These are phyloP conservation scores for Mikania micrantha DNA, from an alignment of 129 eudicot genomes.

Conservation along the genomic window DNA sequence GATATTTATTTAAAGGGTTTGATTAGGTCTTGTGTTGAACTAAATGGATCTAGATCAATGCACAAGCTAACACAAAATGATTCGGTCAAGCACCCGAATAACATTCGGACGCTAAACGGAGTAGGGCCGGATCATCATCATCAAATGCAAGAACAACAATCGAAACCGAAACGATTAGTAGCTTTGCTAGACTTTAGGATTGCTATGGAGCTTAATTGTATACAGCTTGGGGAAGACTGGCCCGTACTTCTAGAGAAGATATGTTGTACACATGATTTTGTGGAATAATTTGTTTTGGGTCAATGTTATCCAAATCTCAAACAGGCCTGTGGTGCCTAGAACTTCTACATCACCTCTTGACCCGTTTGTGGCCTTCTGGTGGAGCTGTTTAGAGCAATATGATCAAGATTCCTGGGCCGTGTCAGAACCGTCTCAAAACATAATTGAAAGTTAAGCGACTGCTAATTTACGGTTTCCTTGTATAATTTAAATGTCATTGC, in stretches of 20 bases:
- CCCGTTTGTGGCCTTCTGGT: slow-evolving; percentile 16
- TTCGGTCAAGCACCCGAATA: slow-evolving; percentile 34
- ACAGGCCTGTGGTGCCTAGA: slow-evolving; percentile 24
- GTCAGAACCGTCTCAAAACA: slow-evolving; percentile 40
- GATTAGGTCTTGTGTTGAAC: slow-evolving; percentile 56
- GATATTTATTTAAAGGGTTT: slow-evolving; percentile 77
- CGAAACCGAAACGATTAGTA: slow-evolving; percentile 27
- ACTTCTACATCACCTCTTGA: slow-evolving; percentile 20
- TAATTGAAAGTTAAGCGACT: slow-evolving; percentile 22
- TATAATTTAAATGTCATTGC: slow-evolving; percentile 49
- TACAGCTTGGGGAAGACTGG: slow-evolving; percentile 89
- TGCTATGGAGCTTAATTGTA: slow-evolving; percentile 82
- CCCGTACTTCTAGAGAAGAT: slow-evolving; percentile 79
- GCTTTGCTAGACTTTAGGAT: slow-evolving; percentile 79
- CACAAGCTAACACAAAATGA: slow-evolving; percentile 30
- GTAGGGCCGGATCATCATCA: slow-evolving; percentile 40
- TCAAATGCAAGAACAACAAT: slow-evolving; percentile 40
- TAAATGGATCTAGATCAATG: slow-evolving; percentile 51
- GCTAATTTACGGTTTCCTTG: slow-evolving; percentile 46
- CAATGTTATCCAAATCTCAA: slow-evolving; percentile 15
- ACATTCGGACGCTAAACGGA: slow-evolving; percentile 42
- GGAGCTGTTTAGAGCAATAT: slow-evolving; percentile 6
- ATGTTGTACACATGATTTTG: slow-evolving; percentile 51
- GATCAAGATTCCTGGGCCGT: slow-evolving; percentile 20
- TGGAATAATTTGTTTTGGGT: slow-evolving; percentile 31